Percentiles rank a stretch among this genome's conserved stretches.
phyloP scores from a whole-genome alignment of 2,329 filamentous ascomycete genomes.

The Herpotrichia juniperi region DNA sequence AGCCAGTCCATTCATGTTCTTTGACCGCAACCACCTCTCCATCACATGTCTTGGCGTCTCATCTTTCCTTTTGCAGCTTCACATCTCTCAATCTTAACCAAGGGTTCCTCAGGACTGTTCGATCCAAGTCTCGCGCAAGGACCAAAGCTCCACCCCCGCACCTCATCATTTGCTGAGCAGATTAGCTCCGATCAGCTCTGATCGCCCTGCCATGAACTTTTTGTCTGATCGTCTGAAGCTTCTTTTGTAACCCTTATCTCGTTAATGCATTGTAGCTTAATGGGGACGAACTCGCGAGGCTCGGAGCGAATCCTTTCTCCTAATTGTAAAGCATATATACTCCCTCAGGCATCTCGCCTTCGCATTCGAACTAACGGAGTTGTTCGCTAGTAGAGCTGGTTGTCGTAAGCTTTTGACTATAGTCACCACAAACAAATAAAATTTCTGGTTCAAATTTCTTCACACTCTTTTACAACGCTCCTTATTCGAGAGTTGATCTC shows the following conservation, averaged over 20 bases:
- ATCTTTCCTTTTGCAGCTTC: slow-evolving; percentile 2
- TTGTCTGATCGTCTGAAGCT: background rate
- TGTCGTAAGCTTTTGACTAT: background rate
- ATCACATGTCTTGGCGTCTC: slow-evolving; percentile 7
- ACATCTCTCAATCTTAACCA: slow-evolving; percentile 6
- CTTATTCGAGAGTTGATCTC: slow-evolving; percentile 20
- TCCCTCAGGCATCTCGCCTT: slow-evolving; percentile 12
- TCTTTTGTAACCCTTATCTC: slow-evolving; percentile 1
- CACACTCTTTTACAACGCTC: slow-evolving; percentile 13
- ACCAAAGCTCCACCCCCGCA: slow-evolving; percentile 5
- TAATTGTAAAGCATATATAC: slow-evolving; percentile 11
- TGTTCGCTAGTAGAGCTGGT: slow-evolving; percentile 1
- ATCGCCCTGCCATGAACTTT: background rate
- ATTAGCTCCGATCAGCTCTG: slow-evolving; percentile 9
- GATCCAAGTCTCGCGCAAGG: slow-evolving; percentile 15
- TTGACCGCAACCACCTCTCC: background rate
- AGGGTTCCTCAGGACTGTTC: slow-evolving; percentile 15
- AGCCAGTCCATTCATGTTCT: background rate
- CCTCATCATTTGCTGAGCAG: background rate
- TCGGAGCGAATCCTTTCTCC: background rate
- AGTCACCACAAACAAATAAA: background rate
- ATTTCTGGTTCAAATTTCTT: slow-evolving; percentile 3
- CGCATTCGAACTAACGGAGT: slow-evolving; percentile 4
- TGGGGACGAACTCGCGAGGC: background rate
- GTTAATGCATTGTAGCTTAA: background rate